phyloP scores from a whole-genome alignment of 2,329 filamentous ascomycete genomes.

The Aspergillus tanneri region DNA sequence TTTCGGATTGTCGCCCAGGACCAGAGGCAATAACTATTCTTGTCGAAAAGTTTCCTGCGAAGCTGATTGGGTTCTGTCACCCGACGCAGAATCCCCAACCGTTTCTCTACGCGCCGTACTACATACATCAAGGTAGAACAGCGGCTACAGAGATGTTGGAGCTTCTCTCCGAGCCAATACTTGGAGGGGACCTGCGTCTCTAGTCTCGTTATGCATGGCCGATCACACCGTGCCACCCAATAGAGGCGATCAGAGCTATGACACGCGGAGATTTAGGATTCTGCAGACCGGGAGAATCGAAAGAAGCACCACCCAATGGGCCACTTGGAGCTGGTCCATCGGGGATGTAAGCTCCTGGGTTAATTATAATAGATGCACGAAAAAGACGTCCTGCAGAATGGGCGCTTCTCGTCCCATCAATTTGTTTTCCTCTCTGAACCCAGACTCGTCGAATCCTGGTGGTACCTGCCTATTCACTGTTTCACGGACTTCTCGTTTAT shows the following conservation, averaged over 20 bases:
- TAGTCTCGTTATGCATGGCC: slow-evolving; percentile 13
- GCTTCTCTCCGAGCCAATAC: slow-evolving; percentile 16
- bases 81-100: slow-evolving; percentile 4
- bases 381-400: background rate
- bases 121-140: no score
- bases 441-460: background rate
- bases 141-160: slow-evolving; percentile 18
- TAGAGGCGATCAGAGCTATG: slow-evolving; percentile 10
- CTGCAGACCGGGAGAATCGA: slow-evolving; percentile 12
- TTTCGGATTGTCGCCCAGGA: no score
- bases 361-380: slow-evolving; percentile 4
- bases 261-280: slow-evolving; percentile 14
- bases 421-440: slow-evolving; percentile 1
- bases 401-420: background rate
- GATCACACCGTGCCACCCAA: slow-evolving; percentile 11
- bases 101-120: slow-evolving; percentile 11
- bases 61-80: slow-evolving; percentile 11
- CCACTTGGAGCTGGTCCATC: background rate
- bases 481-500: background rate
- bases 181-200: slow-evolving; percentile 2
- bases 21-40: slow-evolving; percentile 11
- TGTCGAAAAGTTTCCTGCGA: background rate
- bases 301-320: slow-evolving; percentile 2
- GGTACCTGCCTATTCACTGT: no score
- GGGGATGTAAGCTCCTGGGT: slow-evolving; percentile 9